Evolutionary conservation across 1,284 basidiomycete species (phyloP).

Genomic region (Puccinia triticina): DNA sequence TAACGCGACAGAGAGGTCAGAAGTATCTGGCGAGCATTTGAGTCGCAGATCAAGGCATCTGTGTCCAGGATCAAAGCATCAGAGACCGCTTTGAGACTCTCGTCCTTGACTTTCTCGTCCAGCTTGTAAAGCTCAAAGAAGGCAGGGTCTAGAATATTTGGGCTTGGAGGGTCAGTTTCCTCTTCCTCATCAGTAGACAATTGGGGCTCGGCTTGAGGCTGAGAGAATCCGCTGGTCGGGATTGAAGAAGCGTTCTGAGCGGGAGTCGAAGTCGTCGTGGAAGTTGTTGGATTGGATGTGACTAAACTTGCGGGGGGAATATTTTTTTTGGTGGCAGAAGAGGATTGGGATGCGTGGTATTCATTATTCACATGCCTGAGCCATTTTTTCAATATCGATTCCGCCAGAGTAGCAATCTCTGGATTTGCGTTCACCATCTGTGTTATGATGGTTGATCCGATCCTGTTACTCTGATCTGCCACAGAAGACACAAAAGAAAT

Average conservation of each 20-base stretch:
- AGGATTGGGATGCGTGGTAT: background rate
- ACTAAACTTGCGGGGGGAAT: background rate
- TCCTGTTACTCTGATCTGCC: slow-evolving; percentile 35
- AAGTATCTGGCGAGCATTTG: slow-evolving; percentile 72
- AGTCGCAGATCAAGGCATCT: no score
- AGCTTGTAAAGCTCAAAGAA: slow-evolving; percentile 56
- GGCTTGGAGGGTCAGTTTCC: background rate
- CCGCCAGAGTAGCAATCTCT: slow-evolving; percentile 41
- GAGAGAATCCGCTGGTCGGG: background rate
- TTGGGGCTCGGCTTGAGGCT: background rate
- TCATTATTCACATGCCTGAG: slow-evolving; percentile 32
- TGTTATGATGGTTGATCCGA: slow-evolving; percentile 42
- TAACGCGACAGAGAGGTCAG: no score
- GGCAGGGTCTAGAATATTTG: slow-evolving; percentile 28
- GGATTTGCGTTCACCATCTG: slow-evolving; percentile 37
- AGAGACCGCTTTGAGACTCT: slow-evolving; percentile 86
- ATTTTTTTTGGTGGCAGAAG: background rate
- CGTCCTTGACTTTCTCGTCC: slow-evolving; percentile 80
- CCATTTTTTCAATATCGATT: slow-evolving; percentile 43
- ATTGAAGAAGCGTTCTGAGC: background rate
- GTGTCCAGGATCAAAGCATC: slow-evolving; percentile 82
- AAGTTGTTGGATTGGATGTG: no score
- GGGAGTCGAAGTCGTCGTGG: background rate
- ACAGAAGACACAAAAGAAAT: background rate
- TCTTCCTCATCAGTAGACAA: background rate